Evolutionary conservation across 257 asterid species (phyloP).

Genomic region (Solanum sejunctum): DNA sequence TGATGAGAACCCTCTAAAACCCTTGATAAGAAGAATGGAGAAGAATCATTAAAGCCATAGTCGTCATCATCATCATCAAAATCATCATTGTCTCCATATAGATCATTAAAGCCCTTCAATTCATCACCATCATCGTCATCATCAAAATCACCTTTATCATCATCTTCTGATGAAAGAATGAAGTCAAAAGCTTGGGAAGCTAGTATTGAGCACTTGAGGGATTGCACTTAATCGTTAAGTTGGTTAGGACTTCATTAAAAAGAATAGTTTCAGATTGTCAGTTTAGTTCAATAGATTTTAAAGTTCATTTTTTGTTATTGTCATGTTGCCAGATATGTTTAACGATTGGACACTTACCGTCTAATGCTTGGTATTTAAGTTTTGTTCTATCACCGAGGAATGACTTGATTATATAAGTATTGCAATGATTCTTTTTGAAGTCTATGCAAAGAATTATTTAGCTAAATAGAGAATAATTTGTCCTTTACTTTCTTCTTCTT

Average conservation of each 20-base stretch:
- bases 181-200: neutral
- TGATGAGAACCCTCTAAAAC: too few relatives aligned
- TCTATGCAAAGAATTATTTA: neutral
- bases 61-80: too few relatives aligned
- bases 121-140: too few relatives aligned
- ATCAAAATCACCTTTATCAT: too few relatives aligned
- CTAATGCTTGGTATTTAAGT: neutral
- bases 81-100: too few relatives aligned
- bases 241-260: neutral
- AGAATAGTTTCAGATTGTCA: neutral
- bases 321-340: neutral
- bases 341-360: neutral
- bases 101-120: too few relatives aligned
- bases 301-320: neutral
- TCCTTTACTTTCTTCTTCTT: neutral
- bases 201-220: neutral
- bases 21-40: too few relatives aligned
- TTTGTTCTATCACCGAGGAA: neutral
- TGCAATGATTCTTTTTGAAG: neutral
- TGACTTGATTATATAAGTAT: neutral
- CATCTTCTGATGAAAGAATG: neutral
- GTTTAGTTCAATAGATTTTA: neutral
- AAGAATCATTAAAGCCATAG: too few relatives aligned
- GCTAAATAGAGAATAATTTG: neutral
- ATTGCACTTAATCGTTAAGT: neutral